Conservation (phyloP, 805 yeast genomes). For the Grigorovia humatica region DNA sequence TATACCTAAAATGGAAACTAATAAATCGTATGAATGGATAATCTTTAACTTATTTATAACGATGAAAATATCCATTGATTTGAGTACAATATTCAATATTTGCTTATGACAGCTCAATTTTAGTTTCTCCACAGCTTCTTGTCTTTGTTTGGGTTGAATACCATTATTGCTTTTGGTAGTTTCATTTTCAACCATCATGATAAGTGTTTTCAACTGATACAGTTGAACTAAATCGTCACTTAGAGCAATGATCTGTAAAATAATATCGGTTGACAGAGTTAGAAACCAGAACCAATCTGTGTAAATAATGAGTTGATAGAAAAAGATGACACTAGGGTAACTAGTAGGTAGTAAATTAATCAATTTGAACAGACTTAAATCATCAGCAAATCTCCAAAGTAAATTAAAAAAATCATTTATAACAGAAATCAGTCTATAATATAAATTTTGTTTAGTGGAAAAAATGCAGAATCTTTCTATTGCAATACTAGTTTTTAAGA, state of each 20-base stretch:
- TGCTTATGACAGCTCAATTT: not conserved
- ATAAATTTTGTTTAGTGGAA: too few relatives aligned
- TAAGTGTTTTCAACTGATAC: not conserved
- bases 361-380: not conserved
- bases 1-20: slow-evolving; percentile 1
- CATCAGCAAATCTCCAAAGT: not conserved
- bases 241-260: not conserved
- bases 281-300: not conserved
- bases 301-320: not conserved
- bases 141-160: not conserved
- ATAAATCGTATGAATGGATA: not conserved
- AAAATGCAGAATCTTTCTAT: not conserved
- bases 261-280: not conserved
- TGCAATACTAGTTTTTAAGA: not conserved
- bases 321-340: not conserved
- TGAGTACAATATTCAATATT: not conserved
- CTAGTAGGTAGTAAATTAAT: not conserved
- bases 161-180: not conserved
- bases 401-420: not conserved
- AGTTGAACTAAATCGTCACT: not conserved
- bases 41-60: not conserved
- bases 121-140: not conserved
- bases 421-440: not conserved
- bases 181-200: not conserved
- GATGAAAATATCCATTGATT: not conserved